Conservation (phyloP, 768 basidiomycete genomes). For the Zangia roseola region DNA sequence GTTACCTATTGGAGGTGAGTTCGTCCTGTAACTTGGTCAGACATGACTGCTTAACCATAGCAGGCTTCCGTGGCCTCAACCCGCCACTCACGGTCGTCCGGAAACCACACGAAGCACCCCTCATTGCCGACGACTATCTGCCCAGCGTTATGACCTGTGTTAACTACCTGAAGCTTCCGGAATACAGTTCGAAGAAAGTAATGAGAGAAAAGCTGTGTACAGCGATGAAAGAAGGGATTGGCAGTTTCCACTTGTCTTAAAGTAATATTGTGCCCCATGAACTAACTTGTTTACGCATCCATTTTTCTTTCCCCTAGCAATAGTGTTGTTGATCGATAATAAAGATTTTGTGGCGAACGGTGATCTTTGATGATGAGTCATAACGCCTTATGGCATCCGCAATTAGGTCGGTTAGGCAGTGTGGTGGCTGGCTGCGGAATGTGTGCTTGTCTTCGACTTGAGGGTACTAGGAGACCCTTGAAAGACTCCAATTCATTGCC, state of each 20-base stretch:
- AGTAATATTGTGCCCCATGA: slow-evolving; percentile 26
- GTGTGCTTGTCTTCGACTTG: slow-evolving; percentile 4
- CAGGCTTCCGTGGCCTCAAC: slow-evolving; percentile 92
- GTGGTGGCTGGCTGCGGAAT: slow-evolving; percentile 25
- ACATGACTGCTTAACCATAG: background rate
- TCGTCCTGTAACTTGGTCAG: background rate
- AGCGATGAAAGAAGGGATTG: slow-evolving; percentile 92
- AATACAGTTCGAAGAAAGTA: slow-evolving; percentile 85
- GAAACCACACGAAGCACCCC: slow-evolving; percentile 90
- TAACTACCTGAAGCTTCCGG: slow-evolving; percentile 93
- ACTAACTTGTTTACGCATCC: slow-evolving; percentile 24
- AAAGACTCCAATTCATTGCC: slow-evolving; percentile 3
- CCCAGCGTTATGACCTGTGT: slow-evolving; percentile 99
- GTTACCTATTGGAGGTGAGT: slow-evolving; percentile 89
- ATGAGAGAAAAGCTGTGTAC: slow-evolving; percentile 80
- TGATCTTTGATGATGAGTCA: slow-evolving; percentile 3
- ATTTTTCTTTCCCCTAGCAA: slow-evolving; percentile 9
- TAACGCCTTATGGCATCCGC: slow-evolving; percentile 2
- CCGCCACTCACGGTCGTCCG: slow-evolving; percentile 95
- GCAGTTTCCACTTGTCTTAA: slow-evolving; percentile 95
- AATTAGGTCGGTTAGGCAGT: background rate
- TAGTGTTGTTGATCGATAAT: slow-evolving; percentile 12
- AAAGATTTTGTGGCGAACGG: background rate
- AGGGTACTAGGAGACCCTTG: background rate
- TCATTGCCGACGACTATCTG: slow-evolving; percentile 90